Evolutionary conservation across 805 yeast species (phyloP), one percentile per base, ranked within the genome.

Genomic region (Candida chauliodis): DNA sequence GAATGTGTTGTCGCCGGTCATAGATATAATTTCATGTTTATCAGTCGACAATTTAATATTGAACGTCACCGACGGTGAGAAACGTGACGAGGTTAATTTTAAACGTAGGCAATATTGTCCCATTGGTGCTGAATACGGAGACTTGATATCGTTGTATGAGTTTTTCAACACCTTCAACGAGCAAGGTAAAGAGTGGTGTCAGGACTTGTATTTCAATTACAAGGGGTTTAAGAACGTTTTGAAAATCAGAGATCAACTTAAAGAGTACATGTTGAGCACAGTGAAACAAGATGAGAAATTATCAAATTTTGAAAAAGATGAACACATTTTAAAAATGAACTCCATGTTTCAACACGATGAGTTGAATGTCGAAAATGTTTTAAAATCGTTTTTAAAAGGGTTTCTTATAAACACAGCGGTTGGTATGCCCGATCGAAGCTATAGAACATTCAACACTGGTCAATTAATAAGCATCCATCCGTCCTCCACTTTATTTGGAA

Each of bases 341-440:
- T 42, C 61, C 19, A 50, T 47, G 26, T 22, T 51, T 1, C 67
- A 66, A 38, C 40, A 59, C 14, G 45, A 42, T 1, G 51, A 50
- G 31, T 43, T 78, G 29, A 81, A 81, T 46, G 71, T 77, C 22
- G 73, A 81, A 13, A 51, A 65, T 2, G 71, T 91, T 7, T 64
- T 91, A 39, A 85, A 86, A 56, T 76, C 95, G 18, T 93, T 93
- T 59, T 63, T 93, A 27, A 69, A 72, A 26, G 99, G 99, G 0
- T 91, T 74, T 50, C 74, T 87, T n/a, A 73, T 82, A 34, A 90
- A 91, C 58, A 81, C 96, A 0, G 99, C 99, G 0, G 77, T 93
- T 14, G 95, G 96, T 8, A 78, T 86, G 79, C 96, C 98, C 0
- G 98, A 93, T 58, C 73, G 97, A 52, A 84, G 96, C 3, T 93